phyloP scores from a whole-genome alignment of 2,329 filamentous ascomycete genomes.

The Pseudogymnoascus sp. region DNA sequence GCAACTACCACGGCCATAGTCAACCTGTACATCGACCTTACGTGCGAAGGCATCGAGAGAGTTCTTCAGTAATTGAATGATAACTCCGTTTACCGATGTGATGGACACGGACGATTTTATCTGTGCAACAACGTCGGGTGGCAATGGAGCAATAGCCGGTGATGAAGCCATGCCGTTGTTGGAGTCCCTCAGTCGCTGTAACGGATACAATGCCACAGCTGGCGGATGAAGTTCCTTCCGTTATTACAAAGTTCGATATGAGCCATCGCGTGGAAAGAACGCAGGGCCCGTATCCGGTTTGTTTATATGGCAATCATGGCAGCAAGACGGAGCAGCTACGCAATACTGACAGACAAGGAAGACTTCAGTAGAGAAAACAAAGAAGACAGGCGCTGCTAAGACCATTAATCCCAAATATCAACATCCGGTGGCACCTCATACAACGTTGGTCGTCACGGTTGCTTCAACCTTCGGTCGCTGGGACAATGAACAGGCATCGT shows the following conservation, averaged over 20 bases:
- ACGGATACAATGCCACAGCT: not conserved
- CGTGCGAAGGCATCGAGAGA: slow-evolving; percentile 70
- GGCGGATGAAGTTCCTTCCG: not conserved
- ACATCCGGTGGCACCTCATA: not conserved
- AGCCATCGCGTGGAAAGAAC: not conserved
- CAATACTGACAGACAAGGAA: not conserved
- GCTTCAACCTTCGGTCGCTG: no score
- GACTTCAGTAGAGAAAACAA: not conserved
- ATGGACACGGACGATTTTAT: slow-evolving; percentile 81
- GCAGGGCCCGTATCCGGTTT: not conserved
- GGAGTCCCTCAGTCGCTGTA: not conserved
- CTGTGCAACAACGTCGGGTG: slow-evolving; percentile 62
- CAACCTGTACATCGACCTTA: slow-evolving; percentile 61
- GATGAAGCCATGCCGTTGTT: slow-evolving; percentile 15
- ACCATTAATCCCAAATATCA: not conserved
- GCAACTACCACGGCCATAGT: slow-evolving; percentile 70
- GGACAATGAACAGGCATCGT: not conserved
- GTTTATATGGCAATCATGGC: not conserved
- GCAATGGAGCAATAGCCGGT: slow-evolving; percentile 59
- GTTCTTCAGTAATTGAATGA: slow-evolving; percentile 70
- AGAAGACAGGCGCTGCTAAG: not conserved
- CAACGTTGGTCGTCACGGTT: not conserved
- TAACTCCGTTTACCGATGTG: slow-evolving; percentile 62
- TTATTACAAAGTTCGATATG: not conserved
- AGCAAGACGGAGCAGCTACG: not conserved